phyloP scores from a whole-genome alignment of 108 stramenopile species.

The Chaetoceros tenuissimus region DNA sequence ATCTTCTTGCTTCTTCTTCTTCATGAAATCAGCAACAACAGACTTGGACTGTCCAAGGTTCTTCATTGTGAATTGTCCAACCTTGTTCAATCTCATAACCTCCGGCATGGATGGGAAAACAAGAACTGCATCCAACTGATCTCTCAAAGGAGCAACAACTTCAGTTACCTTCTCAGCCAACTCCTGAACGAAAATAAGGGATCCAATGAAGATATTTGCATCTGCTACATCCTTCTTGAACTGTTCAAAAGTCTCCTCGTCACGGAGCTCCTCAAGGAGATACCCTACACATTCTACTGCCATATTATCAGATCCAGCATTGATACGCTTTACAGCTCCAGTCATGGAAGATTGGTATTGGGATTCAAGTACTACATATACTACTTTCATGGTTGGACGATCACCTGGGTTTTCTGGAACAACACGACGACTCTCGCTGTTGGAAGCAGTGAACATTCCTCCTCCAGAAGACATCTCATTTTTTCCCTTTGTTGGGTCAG shows the following conservation, averaged over 20 bases:
- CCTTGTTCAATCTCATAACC: conserved; percentile 96
- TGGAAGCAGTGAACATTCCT: conserved; percentile 84
- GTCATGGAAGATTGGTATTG: conserved; percentile 96
- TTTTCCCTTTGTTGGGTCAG: conserved; percentile 47
- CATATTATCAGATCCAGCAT: conserved; percentile 89
- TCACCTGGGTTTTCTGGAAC: conserved; percentile 72
- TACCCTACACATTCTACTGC: conserved; percentile 96
- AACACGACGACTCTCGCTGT: conserved; percentile 82
- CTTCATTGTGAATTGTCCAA: conserved; percentile 93
- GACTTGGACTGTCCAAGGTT: conserved; percentile 93
- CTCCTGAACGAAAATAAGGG: conserved; percentile 95
- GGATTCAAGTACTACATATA: conserved; percentile 95
- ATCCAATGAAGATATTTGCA: conserved; percentile 94
- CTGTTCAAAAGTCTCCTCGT: conserved; percentile 78
- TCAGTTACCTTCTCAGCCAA: conserved; percentile 92
- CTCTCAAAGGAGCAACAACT: conserved; percentile 81
- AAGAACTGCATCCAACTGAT: conserved; percentile 85
- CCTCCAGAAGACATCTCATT: conserved; percentile 22
- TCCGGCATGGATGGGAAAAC: conserved; percentile 97
- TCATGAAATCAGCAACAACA: conserved; percentile 95
- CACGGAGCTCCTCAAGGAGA: conserved; percentile 88
- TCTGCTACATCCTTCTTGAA: conserved; percentile 89
- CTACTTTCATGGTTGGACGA: conserved; percentile 81
- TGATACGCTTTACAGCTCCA: conserved; percentile 91
- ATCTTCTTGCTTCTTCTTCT: conserved; percentile 96